Percentiles rank a stretch among this genome's conserved stretches.
Evolutionary conservation across 257 asterid species (phyloP).

Genomic region (Ocimum tenuiflorum): DNA sequence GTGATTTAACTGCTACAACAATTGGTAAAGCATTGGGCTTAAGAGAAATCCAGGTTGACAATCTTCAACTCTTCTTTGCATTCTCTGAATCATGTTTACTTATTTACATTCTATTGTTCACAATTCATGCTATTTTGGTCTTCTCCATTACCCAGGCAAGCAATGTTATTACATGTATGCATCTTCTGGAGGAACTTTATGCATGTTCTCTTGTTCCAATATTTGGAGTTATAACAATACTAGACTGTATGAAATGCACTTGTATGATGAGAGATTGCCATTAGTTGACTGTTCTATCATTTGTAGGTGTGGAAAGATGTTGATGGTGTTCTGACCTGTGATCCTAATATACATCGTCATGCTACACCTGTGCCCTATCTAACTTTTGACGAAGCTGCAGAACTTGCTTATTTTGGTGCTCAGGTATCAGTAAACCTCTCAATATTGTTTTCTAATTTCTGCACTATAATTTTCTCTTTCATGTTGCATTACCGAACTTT

Average conservation of each 20-base stretch:
- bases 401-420: conserved; percentile 87
- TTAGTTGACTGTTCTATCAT: conserved; percentile 8
- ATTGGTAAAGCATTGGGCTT: conserved; percentile 82
- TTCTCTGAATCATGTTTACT: background rate
- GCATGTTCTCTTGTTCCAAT: background rate
- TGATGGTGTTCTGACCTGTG: conserved; percentile 96
- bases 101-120: background rate
- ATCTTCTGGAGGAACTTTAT: background rate
- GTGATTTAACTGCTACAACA: conserved; percentile 93
- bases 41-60: conserved; percentile 73
- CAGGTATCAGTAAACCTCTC: conserved; percentile 25
- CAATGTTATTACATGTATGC: background rate
- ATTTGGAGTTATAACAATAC: background rate
- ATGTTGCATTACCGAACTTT: background rate
- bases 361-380: conserved; percentile 82
- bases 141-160: background rate
- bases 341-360: conserved; percentile 60
- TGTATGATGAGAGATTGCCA: conserved; percentile 3
- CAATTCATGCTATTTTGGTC: background rate
- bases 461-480: conserved; percentile 5
- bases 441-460: background rate
- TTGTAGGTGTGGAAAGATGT: conserved; percentile 97
- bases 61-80: background rate
- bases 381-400: conserved; percentile 97
- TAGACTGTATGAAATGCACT: background rate